Base-by-base conservation (phyloP, 805 yeast genomes). In the Teunomyces atbi region DNA sequence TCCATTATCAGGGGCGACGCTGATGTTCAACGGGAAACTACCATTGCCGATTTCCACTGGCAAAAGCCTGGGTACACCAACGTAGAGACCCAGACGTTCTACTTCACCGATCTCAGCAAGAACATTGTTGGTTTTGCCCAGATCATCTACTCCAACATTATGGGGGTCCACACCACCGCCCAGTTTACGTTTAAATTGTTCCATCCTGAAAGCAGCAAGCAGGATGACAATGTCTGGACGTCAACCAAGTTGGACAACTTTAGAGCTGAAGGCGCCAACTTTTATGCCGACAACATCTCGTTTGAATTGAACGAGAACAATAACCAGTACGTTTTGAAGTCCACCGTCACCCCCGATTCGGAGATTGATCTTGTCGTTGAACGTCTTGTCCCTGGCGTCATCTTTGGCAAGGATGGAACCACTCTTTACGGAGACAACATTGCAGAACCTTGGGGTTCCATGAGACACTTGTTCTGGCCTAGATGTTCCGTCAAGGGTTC, bases 391-490 rank as follows among this genome's bases (percentile, higher is more conserved):
- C 86, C 88, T 11, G 96, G 96, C 40, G 85, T 91, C 57, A 89
- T 90, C 68, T 86, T 92, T 56, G 99, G 98, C 59, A 76, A 79
- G 42, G 89, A 91, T 62, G 98, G 98, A 53, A 70, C 78, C 40
- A 86, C 97, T 11, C 76, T 78, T 53, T 94, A 90, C 63, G 99
- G 99, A 53, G 89, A 89, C 35, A 89, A 91, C 61, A 58, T 77
- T 12, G 77, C 74, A 30, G 81, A 86, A 50, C 98, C 98, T 28
- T 94, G 99, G 99, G 99, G 99, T 12, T 76, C 86, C 6, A 91
- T 94, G 96, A 83, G 97, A 66, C 99, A 94, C 62, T 71, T 82
- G 6, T 94, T 94, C 69, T 94, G 98, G 98, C 99, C 99, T 52
- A 80, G 98, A 65, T 84, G 90, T 65, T 51, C 68, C 16, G 85